A percentile compares a stretch with the other conserved stretches of the same genome.
Conservation (phyloP, 768 basidiomycete genomes). For the Rhodotorula toruloides region DNA sequence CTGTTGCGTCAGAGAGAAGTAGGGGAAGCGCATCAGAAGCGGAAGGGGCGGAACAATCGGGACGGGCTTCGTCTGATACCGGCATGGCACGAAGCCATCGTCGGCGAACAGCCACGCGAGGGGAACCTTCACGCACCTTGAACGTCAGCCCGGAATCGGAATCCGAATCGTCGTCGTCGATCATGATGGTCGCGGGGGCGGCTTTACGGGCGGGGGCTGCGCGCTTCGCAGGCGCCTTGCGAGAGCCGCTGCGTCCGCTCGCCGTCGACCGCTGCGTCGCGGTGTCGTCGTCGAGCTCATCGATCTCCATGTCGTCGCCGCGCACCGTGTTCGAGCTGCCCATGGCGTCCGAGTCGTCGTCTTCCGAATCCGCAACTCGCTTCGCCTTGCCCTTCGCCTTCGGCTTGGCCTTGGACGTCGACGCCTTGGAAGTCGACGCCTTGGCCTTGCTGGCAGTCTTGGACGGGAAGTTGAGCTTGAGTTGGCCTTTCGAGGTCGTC, state of each 20-base stretch:
- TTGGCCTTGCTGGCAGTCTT: neutral
- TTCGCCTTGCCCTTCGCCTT: constrained; percentile 30
- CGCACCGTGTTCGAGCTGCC: constrained; percentile 12
- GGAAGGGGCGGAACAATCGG: too few species aligned
- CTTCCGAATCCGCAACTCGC: constrained; percentile 16
- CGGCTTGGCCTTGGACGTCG: constrained; percentile 4
- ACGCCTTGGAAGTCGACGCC: constrained; percentile 7
- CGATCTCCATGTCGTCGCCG: constrained; percentile 15
- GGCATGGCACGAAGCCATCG: too few species aligned
- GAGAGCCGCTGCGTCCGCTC: neutral
- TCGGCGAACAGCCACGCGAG: too few species aligned
- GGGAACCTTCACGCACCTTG: too few species aligned
- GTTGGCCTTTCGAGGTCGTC: neutral
- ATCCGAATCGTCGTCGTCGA: constrained; percentile 30
- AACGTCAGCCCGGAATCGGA: constrained; percentile 29
- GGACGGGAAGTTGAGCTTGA: constrained; percentile 7
- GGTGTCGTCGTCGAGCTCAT: constrained; percentile 17
- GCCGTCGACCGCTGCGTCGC: neutral
- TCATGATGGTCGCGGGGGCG: constrained; percentile 13
- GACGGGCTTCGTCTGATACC: too few species aligned
- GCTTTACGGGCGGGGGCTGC: constrained; percentile 6
- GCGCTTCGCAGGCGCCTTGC: neutral
- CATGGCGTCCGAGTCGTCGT: constrained; percentile 1
- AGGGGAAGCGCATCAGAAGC: neutral
- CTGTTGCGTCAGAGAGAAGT: neutral